Base-by-base conservation (phyloP, 257 asterid genomes). In the Solanum medicagineum region DNA sequence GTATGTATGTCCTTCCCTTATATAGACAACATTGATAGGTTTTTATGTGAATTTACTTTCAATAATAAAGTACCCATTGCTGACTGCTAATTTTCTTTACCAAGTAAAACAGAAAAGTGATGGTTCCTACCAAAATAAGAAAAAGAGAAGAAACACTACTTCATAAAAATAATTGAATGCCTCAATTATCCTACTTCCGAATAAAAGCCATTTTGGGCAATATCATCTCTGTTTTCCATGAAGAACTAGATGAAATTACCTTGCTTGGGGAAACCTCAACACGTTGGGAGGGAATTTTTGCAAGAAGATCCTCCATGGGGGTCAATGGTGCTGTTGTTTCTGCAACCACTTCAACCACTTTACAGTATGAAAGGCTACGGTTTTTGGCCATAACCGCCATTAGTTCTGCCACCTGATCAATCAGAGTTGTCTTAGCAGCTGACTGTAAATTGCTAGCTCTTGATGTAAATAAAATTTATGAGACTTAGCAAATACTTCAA, bases 331-430 rank as follows among this genome's bases (percentile, higher is more conserved):
- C 97, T 8, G 98, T 84, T 59, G 99, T 96, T 89, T 96, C 99
- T 80, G 99, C 99, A 79, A 94, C 84, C 83, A 93, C 98, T 92
- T 96, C 99, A 77, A 96, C 97, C 20, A 94, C 93, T 90, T 96
- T 96, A 85, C 96, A 94, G 90, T 81, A 94, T 3, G 99, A 94
- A 84, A 96, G 89, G 51, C 88, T 85, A 26, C 88, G 93, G 66
- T 93, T 94, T 88, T 93, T 93, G 24, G 98, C 96, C 93, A 96
- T 94, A 90, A 89, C 89, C 20, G 98, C 99, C 90, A 96, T 36
- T 26, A 96, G 90, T 92, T 96, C 99, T 60, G 99, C 99, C 66
- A 96, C 98, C 99, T 96, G 95, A 81, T 51, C 47, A 87, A 86
- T 17, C n/a, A 85, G 20, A 80, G 84, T 84, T 85, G 87, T 86